Evolutionary conservation across 257 asterid genomes (phyloP), one percentile per base, ranked within the genome.

Genomic region (Ophiorrhiza pumila): DNA sequence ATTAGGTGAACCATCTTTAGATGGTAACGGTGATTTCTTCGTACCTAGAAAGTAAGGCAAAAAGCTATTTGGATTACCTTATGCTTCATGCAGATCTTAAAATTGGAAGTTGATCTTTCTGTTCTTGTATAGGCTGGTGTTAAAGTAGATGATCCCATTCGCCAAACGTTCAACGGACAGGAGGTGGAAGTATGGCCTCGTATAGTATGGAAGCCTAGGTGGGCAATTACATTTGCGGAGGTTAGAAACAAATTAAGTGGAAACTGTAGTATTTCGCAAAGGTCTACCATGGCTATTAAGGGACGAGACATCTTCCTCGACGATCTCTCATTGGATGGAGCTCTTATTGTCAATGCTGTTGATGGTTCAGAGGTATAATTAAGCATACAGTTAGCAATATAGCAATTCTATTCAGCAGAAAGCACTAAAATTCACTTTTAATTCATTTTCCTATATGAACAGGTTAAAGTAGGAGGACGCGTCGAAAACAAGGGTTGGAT

Each of bases 131-230:
- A 95, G 99, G 99, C 89, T 68, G 99, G 98, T 75, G 92, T 90
- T 81, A 84, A 87, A 79, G 77, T 95, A 71, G 96, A 78, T 25
- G 90, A 92, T 74, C 98, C 98, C 52, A 72, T 82, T 74, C 81
- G 78, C 55, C 80, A 76, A 29, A 84, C 81, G 72, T 92, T 86
- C 80, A 95, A 95, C 27, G 96, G 89, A 53, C 99, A 95, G 71
- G 94, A 90, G 79, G 98, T 95, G 71, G 98, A 95, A 70, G 97
- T 91, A 62, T 95, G 98, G 98, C 95, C 99, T 62, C 92, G 92
- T 53, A 83, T 95, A 61, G 89, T 77, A 71, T 95, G 98, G 98
- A 89, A 87, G 80, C 98, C 99, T 25, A 89, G 89, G 68, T 95
- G 98, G 99, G 99, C 95, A 50, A 86, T 95, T 69, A 90, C 97